These are phyloP conservation scores for Malus hybrid DNA, from an alignment of 331 rosid genomes.

Conservation along the genomic window DNA sequence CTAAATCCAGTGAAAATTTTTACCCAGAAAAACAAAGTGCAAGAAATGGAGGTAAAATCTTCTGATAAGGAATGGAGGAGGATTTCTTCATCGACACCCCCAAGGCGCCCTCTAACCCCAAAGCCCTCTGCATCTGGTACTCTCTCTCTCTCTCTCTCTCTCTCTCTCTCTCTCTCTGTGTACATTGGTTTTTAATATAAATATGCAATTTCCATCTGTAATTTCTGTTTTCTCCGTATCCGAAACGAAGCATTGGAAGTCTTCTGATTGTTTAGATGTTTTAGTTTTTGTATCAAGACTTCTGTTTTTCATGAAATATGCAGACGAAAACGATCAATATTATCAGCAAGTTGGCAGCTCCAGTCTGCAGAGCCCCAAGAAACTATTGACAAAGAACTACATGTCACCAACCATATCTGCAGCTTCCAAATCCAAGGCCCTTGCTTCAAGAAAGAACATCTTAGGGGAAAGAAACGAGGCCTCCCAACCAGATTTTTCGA, in stretches of 20 bases:
- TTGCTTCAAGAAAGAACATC: slow-evolving; percentile 20
- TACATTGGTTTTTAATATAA: neutral
- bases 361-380: slow-evolving; percentile 10
- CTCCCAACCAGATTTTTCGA: neutral
- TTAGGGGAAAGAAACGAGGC: slow-evolving; percentile 26
- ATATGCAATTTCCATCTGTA: neutral
- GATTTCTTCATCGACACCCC: neutral
- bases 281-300: neutral
- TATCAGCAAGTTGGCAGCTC: slow-evolving; percentile 7
- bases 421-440: slow-evolving; percentile 24
- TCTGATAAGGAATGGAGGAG: neutral
- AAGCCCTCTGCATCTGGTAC: slow-evolving; percentile 11
- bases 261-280: neutral
- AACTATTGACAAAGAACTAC: slow-evolving; percentile 19
- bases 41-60: slow-evolving; percentile 11
- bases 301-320: neutral
- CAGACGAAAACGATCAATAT: slow-evolving; percentile 25
- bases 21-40: neutral
- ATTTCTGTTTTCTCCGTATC: neutral
- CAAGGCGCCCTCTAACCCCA: neutral
- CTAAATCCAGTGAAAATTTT: neutral
- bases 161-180: neutral
- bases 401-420: slow-evolving; percentile 29
- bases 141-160: neutral
- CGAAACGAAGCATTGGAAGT: neutral